phyloP scores from a whole-genome alignment of 1,139 yeast species.

The Lodderomyces parapsilosis region DNA sequence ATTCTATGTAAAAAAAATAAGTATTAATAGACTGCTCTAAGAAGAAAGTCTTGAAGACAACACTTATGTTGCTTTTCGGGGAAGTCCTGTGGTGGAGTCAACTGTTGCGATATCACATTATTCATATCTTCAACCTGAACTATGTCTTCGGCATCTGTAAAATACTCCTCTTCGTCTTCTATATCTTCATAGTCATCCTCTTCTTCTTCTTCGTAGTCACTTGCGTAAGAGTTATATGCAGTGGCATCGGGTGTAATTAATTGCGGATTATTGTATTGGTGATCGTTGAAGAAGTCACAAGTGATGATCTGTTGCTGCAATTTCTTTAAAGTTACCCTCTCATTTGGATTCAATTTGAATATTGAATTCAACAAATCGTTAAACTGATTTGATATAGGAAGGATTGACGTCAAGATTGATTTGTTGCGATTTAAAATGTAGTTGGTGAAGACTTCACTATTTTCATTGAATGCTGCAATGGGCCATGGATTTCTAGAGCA shows the following conservation, averaged over 20 bases:
- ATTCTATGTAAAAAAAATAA: no score
- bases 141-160: slow-evolving; percentile 8
- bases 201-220: slow-evolving; percentile 14
- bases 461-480: slow-evolving; percentile 61
- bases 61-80: no score
- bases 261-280: slow-evolving; percentile 10
- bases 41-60: neutral
- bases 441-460: slow-evolving; percentile 53
- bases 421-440: slow-evolving; percentile 32
- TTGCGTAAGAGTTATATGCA: slow-evolving; percentile 16
- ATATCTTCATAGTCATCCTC: slow-evolving; percentile 10
- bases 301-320: slow-evolving; percentile 34
- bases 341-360: slow-evolving; percentile 61
- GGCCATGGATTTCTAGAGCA: slow-evolving; percentile 94
- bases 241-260: slow-evolving; percentile 20
- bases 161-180: slow-evolving; percentile 8
- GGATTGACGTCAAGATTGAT: slow-evolving; percentile 39
- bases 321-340: no score
- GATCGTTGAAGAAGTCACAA: slow-evolving; percentile 38
- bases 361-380: slow-evolving; percentile 54
- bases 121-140: slow-evolving; percentile 7
- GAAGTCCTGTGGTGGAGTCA: no score
- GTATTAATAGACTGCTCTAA: no score
- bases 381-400: slow-evolving; percentile 66
- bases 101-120: no score